These are phyloP conservation scores for Heterobasidion occidentale DNA, from an alignment of 1,284 basidiomycete genomes.

Conservation along the genomic window DNA sequence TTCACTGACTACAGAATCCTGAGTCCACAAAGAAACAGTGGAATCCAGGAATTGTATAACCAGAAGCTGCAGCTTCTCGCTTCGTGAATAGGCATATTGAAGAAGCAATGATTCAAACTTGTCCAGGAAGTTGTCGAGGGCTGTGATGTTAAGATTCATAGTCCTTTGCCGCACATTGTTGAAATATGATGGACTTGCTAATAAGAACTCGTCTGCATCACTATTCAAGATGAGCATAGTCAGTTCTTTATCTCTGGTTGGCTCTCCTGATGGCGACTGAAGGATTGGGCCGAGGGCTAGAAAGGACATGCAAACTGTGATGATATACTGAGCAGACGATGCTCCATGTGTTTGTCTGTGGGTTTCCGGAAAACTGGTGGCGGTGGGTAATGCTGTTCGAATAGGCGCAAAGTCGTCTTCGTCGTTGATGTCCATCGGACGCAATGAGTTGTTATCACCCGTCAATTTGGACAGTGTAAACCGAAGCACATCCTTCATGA, in stretches of 20 bases:
- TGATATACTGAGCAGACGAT: slow-evolving; percentile 23
- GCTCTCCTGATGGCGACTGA: slow-evolving; percentile 46
- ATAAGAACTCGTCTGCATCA: slow-evolving; percentile 44
- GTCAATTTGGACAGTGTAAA: slow-evolving; percentile 17
- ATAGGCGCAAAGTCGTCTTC: slow-evolving; percentile 65
- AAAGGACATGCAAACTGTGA: slow-evolving; percentile 45
- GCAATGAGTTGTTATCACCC: slow-evolving; percentile 1
- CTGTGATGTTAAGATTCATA: slow-evolving; percentile 44
- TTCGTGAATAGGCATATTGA: slow-evolving; percentile 51
- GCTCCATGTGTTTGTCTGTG: slow-evolving; percentile 21
- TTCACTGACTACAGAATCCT: slow-evolving; percentile 23
- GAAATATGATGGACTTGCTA: slow-evolving; percentile 51
- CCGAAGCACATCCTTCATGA: slow-evolving; percentile 31
- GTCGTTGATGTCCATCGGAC: slow-evolving; percentile 24
- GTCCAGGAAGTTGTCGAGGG: slow-evolving; percentile 45
- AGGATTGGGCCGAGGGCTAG: slow-evolving; percentile 52
- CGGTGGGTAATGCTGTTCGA: slow-evolving; percentile 29
- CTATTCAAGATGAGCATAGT: slow-evolving; percentile 49
- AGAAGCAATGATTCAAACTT: slow-evolving; percentile 46
- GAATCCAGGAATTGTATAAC: slow-evolving; percentile 58
- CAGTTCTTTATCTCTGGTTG: slow-evolving; percentile 58
- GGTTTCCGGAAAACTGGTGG: slow-evolving; percentile 16
- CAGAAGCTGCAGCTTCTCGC: slow-evolving; percentile 46
- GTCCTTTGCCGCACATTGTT: slow-evolving; percentile 44
- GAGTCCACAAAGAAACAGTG: slow-evolving; percentile 62